Evolutionary conservation across 768 basidiomycete species (phyloP), one percentile per base, ranked within the genome.

Genomic region (Gyrodon lividus): DNA sequence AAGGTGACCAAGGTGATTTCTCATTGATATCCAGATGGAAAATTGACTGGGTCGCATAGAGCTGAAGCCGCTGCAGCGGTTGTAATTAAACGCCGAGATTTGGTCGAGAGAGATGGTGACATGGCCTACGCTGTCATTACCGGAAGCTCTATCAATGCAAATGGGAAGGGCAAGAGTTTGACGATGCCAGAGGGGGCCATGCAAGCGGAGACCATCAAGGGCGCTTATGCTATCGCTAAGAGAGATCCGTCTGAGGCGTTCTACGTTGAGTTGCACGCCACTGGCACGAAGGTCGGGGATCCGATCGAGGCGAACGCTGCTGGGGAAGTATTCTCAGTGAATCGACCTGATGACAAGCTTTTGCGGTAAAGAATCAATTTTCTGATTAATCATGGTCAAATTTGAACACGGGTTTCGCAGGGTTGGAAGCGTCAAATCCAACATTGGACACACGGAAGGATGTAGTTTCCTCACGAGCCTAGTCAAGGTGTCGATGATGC

Each of bases 291-390:
- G 8, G 65, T 56, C 28, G 77, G 76, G 0, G 77, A 78, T 57
- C 76, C 77, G 2, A 71, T 67, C 0, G 77, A 78, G 52, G 74
- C 72, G 16, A 77, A 77, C 53, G 72, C 72, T 68, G 72, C 73
- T 28, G 75, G 75, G 12, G 50, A 59, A 16, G 40, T 60, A 35
- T 65, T 65, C 28, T 37, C 52, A 16, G 37, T 61, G 52, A 34
- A 30, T 17, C 48, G 48, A n/a, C 39, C 28, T 8, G 28, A 31
- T 31, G 16, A 42, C 6, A 50, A 41, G 10, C 4, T 31, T 20
- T 13, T 50, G 16, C 23, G 48, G 48, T 50, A n/a, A n/a, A n/a
- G n/a, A n/a, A n/a, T n/a, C n/a, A n/a, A 10, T 24, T 17, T 26
- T 23, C 17, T 40, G 13, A 26, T 40, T 2, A 41, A 28, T 14